phyloP scores from a whole-genome alignment of 2,329 filamentous ascomycete genomes.

The Dactylellina haptotyla region DNA sequence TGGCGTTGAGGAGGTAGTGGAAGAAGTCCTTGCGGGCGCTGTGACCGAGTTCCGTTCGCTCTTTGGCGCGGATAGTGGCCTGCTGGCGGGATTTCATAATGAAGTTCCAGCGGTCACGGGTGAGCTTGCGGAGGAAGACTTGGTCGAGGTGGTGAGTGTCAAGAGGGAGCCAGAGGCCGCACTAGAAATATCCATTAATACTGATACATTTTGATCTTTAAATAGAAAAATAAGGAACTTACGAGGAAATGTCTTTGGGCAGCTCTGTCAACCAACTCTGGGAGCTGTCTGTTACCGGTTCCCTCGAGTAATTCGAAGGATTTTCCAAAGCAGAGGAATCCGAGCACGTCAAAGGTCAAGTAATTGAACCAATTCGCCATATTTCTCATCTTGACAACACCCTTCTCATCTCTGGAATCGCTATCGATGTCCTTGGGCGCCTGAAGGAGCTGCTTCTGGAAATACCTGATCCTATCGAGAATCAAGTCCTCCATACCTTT shows the following conservation, averaged over 20 bases:
- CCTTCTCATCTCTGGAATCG: constrained; percentile 61
- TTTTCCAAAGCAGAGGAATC: constrained; percentile 66
- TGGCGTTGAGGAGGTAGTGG: constrained; percentile 67
- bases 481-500: constrained; percentile 76
- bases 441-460: constrained; percentile 69
- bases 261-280: constrained; percentile 63
- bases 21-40: constrained; percentile 64
- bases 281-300: constrained; percentile 64
- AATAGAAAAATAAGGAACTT: constrained; percentile 52
- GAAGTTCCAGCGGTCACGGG: constrained; percentile 74
- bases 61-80: constrained; percentile 57
- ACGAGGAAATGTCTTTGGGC: constrained; percentile 64
- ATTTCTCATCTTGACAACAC: constrained; percentile 70
- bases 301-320: constrained; percentile 66
- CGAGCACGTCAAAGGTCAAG: constrained; percentile 66
- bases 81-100: constrained; percentile 73
- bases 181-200: constrained; percentile 63
- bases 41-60: constrained; percentile 62
- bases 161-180: constrained; percentile 76
- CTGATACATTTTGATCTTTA: neutral
- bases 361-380: constrained; percentile 66
- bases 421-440: constrained; percentile 65
- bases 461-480: constrained; percentile 72
- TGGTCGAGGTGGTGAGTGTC: constrained; percentile 74
- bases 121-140: constrained; percentile 74